A percentile compares a stretch with the other conserved stretches of the same genome.
These are phyloP conservation scores for Mariannaea elegans DNA, from an alignment of 2,329 filamentous ascomycete genomes.

Conservation along the genomic window DNA sequence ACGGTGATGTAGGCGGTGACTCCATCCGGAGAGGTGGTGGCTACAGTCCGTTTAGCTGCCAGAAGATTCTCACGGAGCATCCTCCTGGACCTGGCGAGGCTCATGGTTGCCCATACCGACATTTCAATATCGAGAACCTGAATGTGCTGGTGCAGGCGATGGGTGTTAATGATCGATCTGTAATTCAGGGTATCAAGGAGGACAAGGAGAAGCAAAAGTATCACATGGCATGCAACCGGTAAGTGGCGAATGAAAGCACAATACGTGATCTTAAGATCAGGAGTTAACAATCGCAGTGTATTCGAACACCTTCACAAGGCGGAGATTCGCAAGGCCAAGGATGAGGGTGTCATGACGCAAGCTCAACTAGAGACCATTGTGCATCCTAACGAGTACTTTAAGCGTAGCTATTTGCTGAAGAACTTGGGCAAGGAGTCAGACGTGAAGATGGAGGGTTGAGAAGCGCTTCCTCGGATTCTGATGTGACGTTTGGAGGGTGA, in stretches of 20 bases:
- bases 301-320: constrained; percentile 88
- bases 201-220: constrained; percentile 90
- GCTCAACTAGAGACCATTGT: constrained; percentile 92
- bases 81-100: constrained; percentile 86
- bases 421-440: constrained; percentile 70
- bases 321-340: constrained; percentile 80
- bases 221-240: constrained; percentile 95
- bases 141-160: constrained; percentile 77
- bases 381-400: constrained; percentile 98
- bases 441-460: constrained; percentile 65
- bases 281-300: constrained; percentile 61
- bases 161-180: constrained; percentile 80
- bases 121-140: constrained; percentile 90
- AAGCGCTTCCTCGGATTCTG: background rate
- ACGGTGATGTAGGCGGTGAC: constrained; percentile 95
- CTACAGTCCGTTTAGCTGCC: constrained; percentile 91
- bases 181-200: constrained; percentile 83
- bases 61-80: constrained; percentile 92
- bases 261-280: background rate
- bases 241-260: constrained; percentile 39
- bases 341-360: constrained; percentile 74
- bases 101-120: constrained; percentile 96
- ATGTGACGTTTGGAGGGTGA: background rate
- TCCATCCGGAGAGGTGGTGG: constrained; percentile 85
- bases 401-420: constrained; percentile 89